phyloP scores from a whole-genome alignment of 1,139 yeast species.

The Hansenula lynferdii region DNA sequence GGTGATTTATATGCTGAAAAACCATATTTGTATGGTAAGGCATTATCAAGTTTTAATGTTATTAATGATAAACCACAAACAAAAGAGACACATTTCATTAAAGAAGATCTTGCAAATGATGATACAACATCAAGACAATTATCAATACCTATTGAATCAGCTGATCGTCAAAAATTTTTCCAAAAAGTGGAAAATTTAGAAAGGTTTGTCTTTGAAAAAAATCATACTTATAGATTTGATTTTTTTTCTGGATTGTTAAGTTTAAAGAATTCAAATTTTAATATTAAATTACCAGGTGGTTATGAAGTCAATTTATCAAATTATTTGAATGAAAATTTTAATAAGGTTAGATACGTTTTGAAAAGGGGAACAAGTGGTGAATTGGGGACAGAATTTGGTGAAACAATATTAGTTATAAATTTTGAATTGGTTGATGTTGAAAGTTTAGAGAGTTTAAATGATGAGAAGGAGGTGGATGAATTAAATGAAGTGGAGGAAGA shows the following conservation, averaged over 20 bases:
- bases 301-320: slow-evolving; percentile 35
- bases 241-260: slow-evolving; percentile 40
- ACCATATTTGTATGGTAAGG: slow-evolving; percentile 61
- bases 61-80: slow-evolving; percentile 15
- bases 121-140: slow-evolving; percentile 2
- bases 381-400: slow-evolving; percentile 14
- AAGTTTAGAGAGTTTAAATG: no score
- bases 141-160: slow-evolving; percentile 16
- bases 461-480: not conserved
- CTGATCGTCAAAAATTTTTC: slow-evolving; percentile 29
- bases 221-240: slow-evolving; percentile 33
- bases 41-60: slow-evolving; percentile 50
- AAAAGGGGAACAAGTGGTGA: slow-evolving; percentile 7
- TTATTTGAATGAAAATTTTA: slow-evolving; percentile 29
- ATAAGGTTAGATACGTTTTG: slow-evolving; percentile 18
- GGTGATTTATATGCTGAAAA: slow-evolving; percentile 60
- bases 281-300: slow-evolving; percentile 38
- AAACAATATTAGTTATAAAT: slow-evolving; percentile 14
- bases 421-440: slow-evolving; percentile 9
- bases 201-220: slow-evolving; percentile 27
- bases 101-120: slow-evolving; percentile 8
- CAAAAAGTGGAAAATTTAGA: slow-evolving; percentile 25
- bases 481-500: no score
- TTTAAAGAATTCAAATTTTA: slow-evolving; percentile 32
- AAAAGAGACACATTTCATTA: not conserved